Percentiles rank a stretch among this genome's conserved stretches.
Conservation (phyloP, 352 stramenopile genomes). For the Thalassiosira hispida region DNA sequence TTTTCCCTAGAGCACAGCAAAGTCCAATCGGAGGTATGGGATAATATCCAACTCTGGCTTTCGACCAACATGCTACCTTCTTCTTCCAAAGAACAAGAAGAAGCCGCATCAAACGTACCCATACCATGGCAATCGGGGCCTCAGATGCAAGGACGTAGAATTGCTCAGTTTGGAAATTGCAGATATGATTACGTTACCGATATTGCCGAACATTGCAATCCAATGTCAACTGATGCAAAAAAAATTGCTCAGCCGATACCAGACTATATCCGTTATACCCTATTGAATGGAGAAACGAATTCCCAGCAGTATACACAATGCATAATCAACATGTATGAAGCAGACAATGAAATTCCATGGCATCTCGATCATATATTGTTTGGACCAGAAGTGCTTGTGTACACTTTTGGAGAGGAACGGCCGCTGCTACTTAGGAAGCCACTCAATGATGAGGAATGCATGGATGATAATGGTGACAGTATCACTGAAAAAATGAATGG, state of each 20-base stretch:
- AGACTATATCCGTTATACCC: constrained; percentile 20
- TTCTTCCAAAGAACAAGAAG: not conserved
- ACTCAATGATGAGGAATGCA: not conserved
- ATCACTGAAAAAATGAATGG: not conserved
- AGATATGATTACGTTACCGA: constrained; percentile 51
- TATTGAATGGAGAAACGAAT: constrained; percentile 16
- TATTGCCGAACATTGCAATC: constrained; percentile 17
- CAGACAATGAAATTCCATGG: constrained; percentile 44
- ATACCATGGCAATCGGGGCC: constrained; percentile 36
- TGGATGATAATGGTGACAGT: not conserved
- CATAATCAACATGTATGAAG: constrained; percentile 57
- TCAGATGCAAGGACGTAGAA: constrained; percentile 40
- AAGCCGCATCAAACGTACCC: not conserved
- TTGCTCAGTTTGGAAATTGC: constrained; percentile 59
- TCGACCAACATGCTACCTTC: constrained; percentile 26
- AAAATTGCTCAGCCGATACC: constrained; percentile 14
- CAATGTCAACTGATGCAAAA: not conserved
- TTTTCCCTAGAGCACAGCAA: constrained; percentile 35
- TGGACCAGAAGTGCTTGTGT: constrained; percentile 50
- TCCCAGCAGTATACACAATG: constrained; percentile 42
- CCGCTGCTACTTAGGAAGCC: constrained; percentile 39
- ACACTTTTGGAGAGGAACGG: constrained; percentile 53
- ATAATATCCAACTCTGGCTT: constrained; percentile 34
- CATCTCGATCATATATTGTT: constrained; percentile 53
- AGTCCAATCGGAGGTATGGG: constrained; percentile 27